Conservation (phyloP, 2,329 filamentous ascomycete genomes). For the Eutypella sp. region DNA sequence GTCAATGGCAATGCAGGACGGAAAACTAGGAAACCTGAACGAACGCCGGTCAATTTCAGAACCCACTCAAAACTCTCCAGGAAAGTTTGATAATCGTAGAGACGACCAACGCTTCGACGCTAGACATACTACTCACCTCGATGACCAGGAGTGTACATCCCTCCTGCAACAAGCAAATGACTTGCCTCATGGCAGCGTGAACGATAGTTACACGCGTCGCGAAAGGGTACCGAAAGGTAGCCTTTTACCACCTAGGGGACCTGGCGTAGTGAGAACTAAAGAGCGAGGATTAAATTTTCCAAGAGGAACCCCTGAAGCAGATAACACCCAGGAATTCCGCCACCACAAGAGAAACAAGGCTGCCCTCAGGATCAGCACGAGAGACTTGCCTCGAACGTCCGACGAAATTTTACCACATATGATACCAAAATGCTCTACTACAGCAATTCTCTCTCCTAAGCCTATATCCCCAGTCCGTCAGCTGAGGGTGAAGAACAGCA, state of each 20-base stretch:
- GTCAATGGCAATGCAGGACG: neutral
- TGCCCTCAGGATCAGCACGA: conserved; percentile 21
- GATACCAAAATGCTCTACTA: conserved; percentile 23
- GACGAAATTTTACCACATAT: conserved; percentile 22
- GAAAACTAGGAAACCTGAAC: neutral
- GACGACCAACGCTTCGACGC: neutral
- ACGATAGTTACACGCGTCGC: neutral
- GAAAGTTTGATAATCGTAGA: neutral
- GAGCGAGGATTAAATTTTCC: neutral
- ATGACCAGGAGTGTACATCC: neutral
- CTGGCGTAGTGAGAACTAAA: too few species aligned
- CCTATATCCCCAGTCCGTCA: conserved; percentile 42
- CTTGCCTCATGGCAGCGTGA: neutral
- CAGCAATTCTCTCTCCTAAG: conserved; percentile 39
- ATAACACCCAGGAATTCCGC: conserved; percentile 12
- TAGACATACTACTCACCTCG: too few species aligned
- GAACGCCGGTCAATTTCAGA: conserved; percentile 14
- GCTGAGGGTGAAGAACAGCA: conserved; percentile 43
- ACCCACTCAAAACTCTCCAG: conserved; percentile 2
- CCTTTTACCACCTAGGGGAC: too few species aligned
- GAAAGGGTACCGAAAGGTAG: neutral
- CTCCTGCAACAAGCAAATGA: neutral
- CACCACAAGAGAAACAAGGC: conserved; percentile 23
- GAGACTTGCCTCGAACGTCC: conserved; percentile 16
- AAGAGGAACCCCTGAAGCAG: neutral